Evolutionary conservation across 768 basidiomycete genomes (phyloP), one percentile per base, ranked within the genome.

Genomic region (Tylopilus balloui): DNA sequence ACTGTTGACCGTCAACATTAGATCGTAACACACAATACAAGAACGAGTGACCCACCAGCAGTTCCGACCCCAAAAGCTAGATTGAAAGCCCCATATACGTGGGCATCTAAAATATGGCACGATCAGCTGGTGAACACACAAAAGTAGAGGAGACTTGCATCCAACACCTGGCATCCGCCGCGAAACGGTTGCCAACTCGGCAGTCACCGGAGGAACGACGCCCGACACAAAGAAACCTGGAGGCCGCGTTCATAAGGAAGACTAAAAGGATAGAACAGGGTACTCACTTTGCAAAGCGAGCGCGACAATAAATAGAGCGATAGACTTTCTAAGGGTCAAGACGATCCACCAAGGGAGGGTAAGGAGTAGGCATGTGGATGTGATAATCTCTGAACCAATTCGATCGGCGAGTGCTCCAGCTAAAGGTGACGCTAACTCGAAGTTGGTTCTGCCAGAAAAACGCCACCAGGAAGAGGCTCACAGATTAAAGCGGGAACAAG

Each of bases 31-130:
- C 29, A 41, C 13, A 31, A 9, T 14, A 23, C 15, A 23, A 27
- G 46, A 35, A 12, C 15, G n/a, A n/a, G n/a, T n/a, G n/a, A 69
- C 77, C 63, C 55, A 86, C 86, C 59, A 39, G 78, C 68, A 28
- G 81, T 76, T 25, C 84, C 86, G 48, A 84, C 61, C 2, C 83
- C 86, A 52, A 81, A 87, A 3, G 79, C 79, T 11, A 88, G 59
- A 66, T 88, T 90, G 61, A 86, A 87, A 1, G 80, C 81, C 4
- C 80, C 86, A 57, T 86, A 89, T 3, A 85, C 74, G 57, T 88
- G 86, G 1, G 78, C 86, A 64, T 84, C 87, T 88, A 55, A 24
- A 19, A 21, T 17, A 39, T 42, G 15, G 23, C 10, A 24, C 13
- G 35, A 19, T 54, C 36, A 51, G 34, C 39, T 39, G 36, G 39